Evolutionary conservation across 1,284 basidiomycete genomes (phyloP), one percentile per base, ranked within the genome.

Genomic region (Naganishia cerealis): DNA sequence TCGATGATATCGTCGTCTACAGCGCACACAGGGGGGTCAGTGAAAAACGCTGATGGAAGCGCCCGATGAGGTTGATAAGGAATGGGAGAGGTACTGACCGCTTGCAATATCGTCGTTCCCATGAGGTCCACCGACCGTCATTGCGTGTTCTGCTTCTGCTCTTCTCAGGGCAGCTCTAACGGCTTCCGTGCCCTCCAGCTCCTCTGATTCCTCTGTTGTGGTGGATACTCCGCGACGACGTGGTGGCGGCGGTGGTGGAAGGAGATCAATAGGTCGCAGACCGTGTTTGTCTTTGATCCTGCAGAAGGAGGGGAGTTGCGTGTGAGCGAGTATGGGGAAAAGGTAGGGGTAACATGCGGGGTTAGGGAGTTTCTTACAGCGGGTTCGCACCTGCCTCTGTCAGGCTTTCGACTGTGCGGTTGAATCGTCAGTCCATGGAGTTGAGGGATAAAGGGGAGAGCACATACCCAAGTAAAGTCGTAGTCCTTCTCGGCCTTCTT

Each of bases 281-380:
- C 86, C 86, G 70, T 87, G 83, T 80, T 88, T 89, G 79, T 92
- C 87, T 76, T 86, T 87, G 75, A 91, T 86, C 70, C 89, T 91
- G 74, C 7, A 54, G 33, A 39, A 29, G 53, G 18, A 40, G 15
- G 40, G 29, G n/a, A 21, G n/a, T 21, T 26, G 18, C 3, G 29
- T 39, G 55, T 26, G 5, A 18, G 24, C 26, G 42, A n/a, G n/a
- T n/a, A 40, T 38, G 10, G 46, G 29, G 36, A 40, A 24, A 65
- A 67, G 33, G 43, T 33, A 33, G 29, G 29, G 29, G 39, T 16
- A 43, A 16, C 55, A 38, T 18, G 66, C 38, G 57, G 33, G 43
- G 54, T 24, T 46, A 59, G 50, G 29, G 29, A 13, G 9, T n/a
- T 0, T 80, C 86, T 71, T 72, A 90, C 89, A 78, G 83, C 3